Percentiles rank a stretch among this genome's conserved stretches.
These are phyloP conservation scores for Colletotrichum gloeosporioides DNA, from an alignment of 2,329 filamentous ascomycete genomes.

Conservation along the genomic window DNA sequence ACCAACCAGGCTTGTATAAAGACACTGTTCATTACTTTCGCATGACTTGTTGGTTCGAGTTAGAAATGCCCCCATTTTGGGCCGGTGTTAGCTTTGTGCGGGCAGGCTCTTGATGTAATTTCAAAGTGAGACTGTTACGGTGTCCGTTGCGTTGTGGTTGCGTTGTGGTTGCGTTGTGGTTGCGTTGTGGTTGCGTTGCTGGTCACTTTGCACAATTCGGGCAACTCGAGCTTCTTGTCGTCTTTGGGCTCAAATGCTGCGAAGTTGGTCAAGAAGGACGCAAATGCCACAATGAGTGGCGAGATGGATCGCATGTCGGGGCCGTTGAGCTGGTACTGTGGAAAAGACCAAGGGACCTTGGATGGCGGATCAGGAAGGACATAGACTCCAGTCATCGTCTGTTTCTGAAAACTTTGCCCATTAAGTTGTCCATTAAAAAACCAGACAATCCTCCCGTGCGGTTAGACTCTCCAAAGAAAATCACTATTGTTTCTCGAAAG, in stretches of 20 bases:
- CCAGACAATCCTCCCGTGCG: accelerated
- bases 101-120: neutral
- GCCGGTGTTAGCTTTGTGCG: neutral
- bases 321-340: neutral
- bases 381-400: too few relatives aligned
- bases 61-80: neutral
- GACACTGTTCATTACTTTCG: too few relatives aligned
- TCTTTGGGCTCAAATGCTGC: neutral
- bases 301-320: neutral
- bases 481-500: accelerated
- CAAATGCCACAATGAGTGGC: neutral
- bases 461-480: neutral
- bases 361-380: neutral
- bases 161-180: too few relatives aligned
- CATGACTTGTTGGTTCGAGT: too few relatives aligned
- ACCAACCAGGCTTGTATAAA: neutral
- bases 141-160: too few relatives aligned
- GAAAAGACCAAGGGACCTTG: neutral
- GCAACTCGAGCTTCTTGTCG: neutral
- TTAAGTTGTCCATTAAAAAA: neutral
- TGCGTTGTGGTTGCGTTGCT: too few relatives aligned
- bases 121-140: neutral
- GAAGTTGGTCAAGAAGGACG: neutral
- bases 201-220: neutral
- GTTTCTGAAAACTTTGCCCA: neutral